phyloP scores from a whole-genome alignment of 768 basidiomycete genomes.

The Psilocybe tampanensis region DNA sequence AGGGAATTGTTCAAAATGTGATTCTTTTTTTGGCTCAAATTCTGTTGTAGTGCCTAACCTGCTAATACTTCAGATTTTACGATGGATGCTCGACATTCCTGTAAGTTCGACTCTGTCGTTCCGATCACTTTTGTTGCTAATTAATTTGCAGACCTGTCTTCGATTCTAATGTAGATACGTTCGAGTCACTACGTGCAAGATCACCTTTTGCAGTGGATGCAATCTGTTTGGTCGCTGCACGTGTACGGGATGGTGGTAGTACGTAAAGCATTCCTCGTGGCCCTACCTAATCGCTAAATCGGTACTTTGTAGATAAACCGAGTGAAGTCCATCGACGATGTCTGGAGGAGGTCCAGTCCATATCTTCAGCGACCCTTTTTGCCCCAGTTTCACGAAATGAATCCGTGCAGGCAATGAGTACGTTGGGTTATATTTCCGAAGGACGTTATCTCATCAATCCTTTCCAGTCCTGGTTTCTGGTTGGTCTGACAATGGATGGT shows the following conservation, averaged over 20 bases:
- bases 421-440: conserved; percentile 33
- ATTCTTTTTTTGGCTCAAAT: conserved; percentile 24
- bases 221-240: conserved; percentile 92
- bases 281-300: not conserved
- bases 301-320: conserved; percentile 52
- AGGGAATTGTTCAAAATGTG: conserved; percentile 86
- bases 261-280: conserved; percentile 18
- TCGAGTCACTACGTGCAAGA: conserved; percentile 80
- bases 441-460: conserved; percentile 4
- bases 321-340: conserved; percentile 76
- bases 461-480: conserved; percentile 81
- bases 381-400: conserved; percentile 83
- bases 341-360: conserved; percentile 83
- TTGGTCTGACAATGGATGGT: conserved; percentile 96
- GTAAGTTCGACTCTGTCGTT: conserved; percentile 14
- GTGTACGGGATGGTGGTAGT: conserved; percentile 91
- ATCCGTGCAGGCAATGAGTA: conserved; percentile 93
- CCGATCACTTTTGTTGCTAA: not conserved
- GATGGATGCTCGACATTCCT: conserved; percentile 76
- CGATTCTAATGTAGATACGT: conserved; percentile 82
- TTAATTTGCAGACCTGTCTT: conserved; percentile 69
- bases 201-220: conserved; percentile 93
- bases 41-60: not conserved
- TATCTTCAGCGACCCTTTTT: conserved; percentile 86
- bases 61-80: conserved; percentile 64